These are phyloP conservation scores for Corchorus olitorius DNA, from an alignment of 345 rosid genomes.

Conservation along the genomic window DNA sequence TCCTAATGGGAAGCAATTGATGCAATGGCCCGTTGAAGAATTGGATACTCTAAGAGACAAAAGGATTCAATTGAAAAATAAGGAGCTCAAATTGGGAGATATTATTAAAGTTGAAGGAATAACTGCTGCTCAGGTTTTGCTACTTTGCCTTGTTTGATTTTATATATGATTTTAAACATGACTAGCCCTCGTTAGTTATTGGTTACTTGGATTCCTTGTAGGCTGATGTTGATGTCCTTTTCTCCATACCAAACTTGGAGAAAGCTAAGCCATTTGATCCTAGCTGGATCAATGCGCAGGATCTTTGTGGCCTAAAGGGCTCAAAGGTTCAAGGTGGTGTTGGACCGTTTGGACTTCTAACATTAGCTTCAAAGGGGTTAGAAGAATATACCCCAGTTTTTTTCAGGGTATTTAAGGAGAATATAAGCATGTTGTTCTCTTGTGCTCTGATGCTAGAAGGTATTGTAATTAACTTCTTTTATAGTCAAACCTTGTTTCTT, in stretches of 20 bases:
- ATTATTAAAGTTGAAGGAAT: slow-evolving; percentile 58
- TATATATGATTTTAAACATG: neutral
- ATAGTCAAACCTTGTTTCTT: neutral
- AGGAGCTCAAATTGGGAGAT: slow-evolving; percentile 43
- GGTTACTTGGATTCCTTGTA: neutral
- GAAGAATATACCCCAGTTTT: slow-evolving; percentile 82
- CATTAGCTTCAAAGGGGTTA: slow-evolving; percentile 61
- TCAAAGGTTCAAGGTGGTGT: slow-evolving; percentile 54
- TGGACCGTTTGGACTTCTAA: slow-evolving; percentile 86
- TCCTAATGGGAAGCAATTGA: slow-evolving; percentile 49
- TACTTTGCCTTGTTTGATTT: neutral
- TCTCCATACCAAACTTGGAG: slow-evolving; percentile 54
- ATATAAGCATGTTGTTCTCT: slow-evolving; percentile 54
- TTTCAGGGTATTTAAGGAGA: slow-evolving; percentile 66
- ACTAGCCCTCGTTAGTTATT: neutral
- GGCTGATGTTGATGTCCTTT: slow-evolving; percentile 81
- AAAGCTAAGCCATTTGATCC: slow-evolving; percentile 65
- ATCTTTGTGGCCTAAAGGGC: slow-evolving; percentile 53
- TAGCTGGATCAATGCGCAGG: slow-evolving; percentile 52
- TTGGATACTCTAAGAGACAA: slow-evolving; percentile 50
- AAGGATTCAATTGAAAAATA: slow-evolving; percentile 33
- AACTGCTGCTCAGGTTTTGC: slow-evolving; percentile 69
- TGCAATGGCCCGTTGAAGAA: slow-evolving; percentile 80
- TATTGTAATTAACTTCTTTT: slow-evolving; percentile 3
- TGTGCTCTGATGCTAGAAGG: slow-evolving; percentile 88